These are phyloP conservation scores for Dendrostoma leiphaemia DNA, from an alignment of 2,329 filamentous ascomycete genomes.

Conservation along the genomic window DNA sequence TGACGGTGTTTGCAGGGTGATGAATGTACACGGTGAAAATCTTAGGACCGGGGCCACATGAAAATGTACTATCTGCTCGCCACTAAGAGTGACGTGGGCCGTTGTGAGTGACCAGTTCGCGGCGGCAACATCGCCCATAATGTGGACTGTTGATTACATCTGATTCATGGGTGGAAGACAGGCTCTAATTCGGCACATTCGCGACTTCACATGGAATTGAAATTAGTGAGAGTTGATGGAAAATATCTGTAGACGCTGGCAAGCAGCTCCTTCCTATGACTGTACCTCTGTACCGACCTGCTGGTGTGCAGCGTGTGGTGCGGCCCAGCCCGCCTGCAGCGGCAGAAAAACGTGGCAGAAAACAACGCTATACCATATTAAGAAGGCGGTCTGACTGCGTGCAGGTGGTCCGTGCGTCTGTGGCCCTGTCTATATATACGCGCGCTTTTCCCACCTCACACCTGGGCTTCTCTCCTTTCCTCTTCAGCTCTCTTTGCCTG, in stretches of 20 bases:
- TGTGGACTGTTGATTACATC: too few species aligned
- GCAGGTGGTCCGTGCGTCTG: background rate
- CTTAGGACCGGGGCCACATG: background rate
- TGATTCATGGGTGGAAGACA: too few species aligned
- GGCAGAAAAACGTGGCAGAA: background rate
- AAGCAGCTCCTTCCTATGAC: too few species aligned
- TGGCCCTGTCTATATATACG: background rate
- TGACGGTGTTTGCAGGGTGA: background rate
- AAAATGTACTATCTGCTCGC: background rate
- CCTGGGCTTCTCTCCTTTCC: constrained; percentile 50
- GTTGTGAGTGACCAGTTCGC: background rate
- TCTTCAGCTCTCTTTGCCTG: constrained; percentile 41
- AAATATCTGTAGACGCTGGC: too few species aligned
- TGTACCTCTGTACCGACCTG: too few species aligned
- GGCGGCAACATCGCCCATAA: background rate
- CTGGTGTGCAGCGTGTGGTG: too few species aligned
- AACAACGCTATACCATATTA: background rate
- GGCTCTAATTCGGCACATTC: too few species aligned
- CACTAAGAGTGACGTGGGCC: background rate
- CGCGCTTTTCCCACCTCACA: background rate
- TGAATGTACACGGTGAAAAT: background rate
- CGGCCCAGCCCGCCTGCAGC: background rate
- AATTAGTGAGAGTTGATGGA: too few species aligned
- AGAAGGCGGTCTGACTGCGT: background rate
- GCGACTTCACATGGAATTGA: too few species aligned